phyloP scores from a whole-genome alignment of 345 rosid genomes.

The Hibiscus tridactylites region DNA sequence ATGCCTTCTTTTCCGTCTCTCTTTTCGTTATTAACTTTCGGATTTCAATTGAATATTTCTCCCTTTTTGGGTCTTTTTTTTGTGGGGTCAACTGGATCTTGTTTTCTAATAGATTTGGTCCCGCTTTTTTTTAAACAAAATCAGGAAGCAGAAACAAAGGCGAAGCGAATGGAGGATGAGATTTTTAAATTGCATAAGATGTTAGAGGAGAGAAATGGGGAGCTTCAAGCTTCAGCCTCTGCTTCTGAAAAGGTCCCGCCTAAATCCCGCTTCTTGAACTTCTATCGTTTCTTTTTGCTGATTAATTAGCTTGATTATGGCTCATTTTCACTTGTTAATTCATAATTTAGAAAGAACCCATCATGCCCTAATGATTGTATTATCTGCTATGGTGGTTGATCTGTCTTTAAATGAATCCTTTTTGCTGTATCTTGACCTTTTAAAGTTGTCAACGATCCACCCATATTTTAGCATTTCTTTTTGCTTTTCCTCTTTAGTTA shows the following conservation, averaged over 20 bases:
- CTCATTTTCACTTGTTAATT: neutral
- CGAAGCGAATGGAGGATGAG: conserved; percentile 59
- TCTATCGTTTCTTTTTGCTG: neutral
- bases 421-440: conserved; percentile 1
- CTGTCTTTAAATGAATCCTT: neutral
- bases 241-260: conserved; percentile 59
- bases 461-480: conserved; percentile 16
- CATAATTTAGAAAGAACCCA: conserved; percentile 4
- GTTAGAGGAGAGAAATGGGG: conserved; percentile 49
- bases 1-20: conserved; percentile 11
- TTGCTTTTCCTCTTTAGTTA: conserved; percentile 17
- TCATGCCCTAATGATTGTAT: neutral
- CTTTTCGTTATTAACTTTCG: neutral
- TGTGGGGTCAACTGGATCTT: conserved; percentile 21
- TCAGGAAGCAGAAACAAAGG: conserved; percentile 82
- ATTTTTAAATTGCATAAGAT: conserved; percentile 34
- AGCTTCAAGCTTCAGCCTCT: conserved; percentile 60
- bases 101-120: neutral
- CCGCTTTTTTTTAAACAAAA: neutral
- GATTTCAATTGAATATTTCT: conserved; percentile 9
- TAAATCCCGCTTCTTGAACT: neutral
- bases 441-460: neutral
- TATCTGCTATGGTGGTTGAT: conserved; percentile 4
- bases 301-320: neutral
- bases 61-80: conserved; percentile 1